These are phyloP conservation scores for Exidia glandulosa DNA, from an alignment of 768 basidiomycete genomes.

Conservation along the genomic window DNA sequence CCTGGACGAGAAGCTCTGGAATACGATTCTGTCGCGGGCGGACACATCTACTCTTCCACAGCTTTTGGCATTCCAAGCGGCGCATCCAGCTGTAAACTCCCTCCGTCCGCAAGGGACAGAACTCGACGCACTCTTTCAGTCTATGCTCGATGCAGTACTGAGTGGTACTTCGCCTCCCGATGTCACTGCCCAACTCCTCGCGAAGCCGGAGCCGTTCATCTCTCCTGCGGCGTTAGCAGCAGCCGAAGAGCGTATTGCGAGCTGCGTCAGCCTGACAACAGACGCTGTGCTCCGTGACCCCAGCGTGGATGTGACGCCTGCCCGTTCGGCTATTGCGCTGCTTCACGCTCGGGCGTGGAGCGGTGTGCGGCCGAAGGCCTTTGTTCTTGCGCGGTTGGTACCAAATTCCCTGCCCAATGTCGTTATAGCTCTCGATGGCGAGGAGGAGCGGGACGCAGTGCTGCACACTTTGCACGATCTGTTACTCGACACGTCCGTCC, in stretches of 20 bases:
- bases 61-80: not conserved
- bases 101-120: not conserved
- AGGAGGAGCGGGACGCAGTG: not conserved
- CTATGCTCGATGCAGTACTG: not conserved
- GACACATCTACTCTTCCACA: not conserved
- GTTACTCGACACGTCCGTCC: constrained; percentile 9
- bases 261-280: not conserved
- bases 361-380: not conserved
- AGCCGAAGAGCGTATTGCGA: not conserved
- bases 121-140: not conserved
- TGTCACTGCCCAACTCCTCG: not conserved
- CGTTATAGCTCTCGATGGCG: not conserved
- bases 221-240: not conserved
- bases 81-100: not conserved
- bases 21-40: not conserved
- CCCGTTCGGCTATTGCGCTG: not conserved
- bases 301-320: not conserved
- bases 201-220: not conserved
- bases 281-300: not conserved
- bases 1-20: too few species aligned
- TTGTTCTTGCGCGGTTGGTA: not conserved
- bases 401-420: not conserved
- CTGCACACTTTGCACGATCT: not conserved
- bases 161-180: not conserved
- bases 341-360: not conserved